Evolutionary conservation across 345 rosid species (phyloP).

Genomic region (Toxicodendron radicans): DNA sequence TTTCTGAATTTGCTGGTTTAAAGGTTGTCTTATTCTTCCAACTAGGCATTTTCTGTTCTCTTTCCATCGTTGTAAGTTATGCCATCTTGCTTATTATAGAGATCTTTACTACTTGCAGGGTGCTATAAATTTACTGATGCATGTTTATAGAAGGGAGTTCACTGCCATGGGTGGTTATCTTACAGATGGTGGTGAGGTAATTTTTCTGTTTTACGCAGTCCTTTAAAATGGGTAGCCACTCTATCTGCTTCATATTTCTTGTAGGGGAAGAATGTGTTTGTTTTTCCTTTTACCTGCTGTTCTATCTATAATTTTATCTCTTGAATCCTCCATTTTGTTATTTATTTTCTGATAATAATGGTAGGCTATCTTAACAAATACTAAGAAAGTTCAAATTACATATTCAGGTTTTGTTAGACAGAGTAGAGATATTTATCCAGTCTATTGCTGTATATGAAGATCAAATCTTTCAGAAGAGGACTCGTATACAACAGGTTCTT

Average conservation of each 20-base stretch:
- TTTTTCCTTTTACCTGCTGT: neutral
- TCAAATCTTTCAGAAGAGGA: slow-evolving; percentile 94
- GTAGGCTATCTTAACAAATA: neutral
- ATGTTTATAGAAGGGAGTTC: slow-evolving; percentile 84
- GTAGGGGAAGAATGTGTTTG: neutral
- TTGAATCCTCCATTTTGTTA: neutral
- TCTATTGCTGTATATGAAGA: slow-evolving; percentile 82
- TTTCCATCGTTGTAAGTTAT: neutral
- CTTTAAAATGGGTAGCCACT: neutral
- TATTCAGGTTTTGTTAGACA: slow-evolving; percentile 69
- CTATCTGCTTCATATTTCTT: neutral
- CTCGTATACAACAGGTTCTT: slow-evolving; percentile 82
- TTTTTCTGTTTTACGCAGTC: slow-evolving; percentile 12
- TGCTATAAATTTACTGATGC: slow-evolving; percentile 92
- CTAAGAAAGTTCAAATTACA: neutral
- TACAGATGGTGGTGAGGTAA: slow-evolving; percentile 98
- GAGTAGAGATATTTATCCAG: slow-evolving; percentile 88
- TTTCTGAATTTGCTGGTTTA: neutral
- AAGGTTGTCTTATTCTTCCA: neutral
- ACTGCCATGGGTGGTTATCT: slow-evolving; percentile 94
- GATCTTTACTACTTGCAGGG: slow-evolving; percentile 57
- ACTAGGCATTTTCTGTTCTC: neutral
- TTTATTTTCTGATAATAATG: neutral
- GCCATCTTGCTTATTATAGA: slow-evolving; percentile 15
- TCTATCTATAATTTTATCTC: neutral